These are phyloP conservation scores for Chalciporus pseudorubinellus DNA, from an alignment of 768 basidiomycete genomes.

Conservation along the genomic window DNA sequence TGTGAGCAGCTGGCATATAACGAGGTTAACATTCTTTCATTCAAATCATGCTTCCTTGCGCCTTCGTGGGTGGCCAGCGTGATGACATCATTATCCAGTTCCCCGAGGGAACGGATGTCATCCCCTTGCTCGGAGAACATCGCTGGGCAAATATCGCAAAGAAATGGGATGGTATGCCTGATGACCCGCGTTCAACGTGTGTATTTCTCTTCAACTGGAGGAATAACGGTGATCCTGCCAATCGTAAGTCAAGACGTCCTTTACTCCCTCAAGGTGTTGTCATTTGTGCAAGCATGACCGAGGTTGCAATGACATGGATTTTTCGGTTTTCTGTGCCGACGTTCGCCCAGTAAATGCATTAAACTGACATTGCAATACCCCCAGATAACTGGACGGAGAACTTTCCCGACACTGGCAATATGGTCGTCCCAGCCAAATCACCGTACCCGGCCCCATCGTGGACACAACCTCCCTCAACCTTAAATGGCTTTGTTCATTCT, in stretches of 20 bases:
- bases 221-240: slow-evolving; percentile 30
- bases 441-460: slow-evolving; percentile 30
- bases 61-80: slow-evolving; percentile 13
- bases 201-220: slow-evolving; percentile 32
- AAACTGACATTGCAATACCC: neutral
- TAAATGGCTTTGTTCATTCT: slow-evolving; percentile 20
- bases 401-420: slow-evolving; percentile 9
- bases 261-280: neutral
- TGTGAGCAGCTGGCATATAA: neutral
- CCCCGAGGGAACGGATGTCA: slow-evolving; percentile 18
- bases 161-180: slow-evolving; percentile 8
- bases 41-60: neutral
- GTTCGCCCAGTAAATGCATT: neutral
- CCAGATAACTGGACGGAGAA: slow-evolving; percentile 28
- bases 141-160: slow-evolving; percentile 17
- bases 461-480: slow-evolving; percentile 16
- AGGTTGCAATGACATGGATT: neutral
- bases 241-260: slow-evolving; percentile 20
- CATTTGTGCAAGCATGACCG: neutral
- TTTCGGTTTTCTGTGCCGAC: neutral
- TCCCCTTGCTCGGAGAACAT: slow-evolving; percentile 30
- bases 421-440: slow-evolving; percentile 18
- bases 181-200: slow-evolving; percentile 16
- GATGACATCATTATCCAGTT: slow-evolving; percentile 31
- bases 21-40: neutral